Evolutionary conservation across 1,284 basidiomycete species (phyloP).

Genomic region (Inonotus hispidus): DNA sequence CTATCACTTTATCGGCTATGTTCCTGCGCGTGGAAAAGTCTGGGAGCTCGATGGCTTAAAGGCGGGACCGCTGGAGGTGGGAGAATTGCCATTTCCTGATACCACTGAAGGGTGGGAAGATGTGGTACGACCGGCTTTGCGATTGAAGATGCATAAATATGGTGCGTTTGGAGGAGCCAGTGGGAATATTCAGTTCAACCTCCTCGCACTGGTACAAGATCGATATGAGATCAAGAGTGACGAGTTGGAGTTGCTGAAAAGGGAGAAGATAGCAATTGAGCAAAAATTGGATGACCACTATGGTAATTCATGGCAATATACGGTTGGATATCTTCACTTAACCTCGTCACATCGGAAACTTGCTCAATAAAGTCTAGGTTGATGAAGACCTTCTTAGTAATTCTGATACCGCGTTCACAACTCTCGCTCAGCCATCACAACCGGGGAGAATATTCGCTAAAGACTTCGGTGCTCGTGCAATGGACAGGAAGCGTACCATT

Average conservation of each 20-base stretch:
- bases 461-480: constrained; percentile 41
- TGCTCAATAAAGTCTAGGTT: constrained; percentile 28
- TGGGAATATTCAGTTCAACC: constrained; percentile 50
- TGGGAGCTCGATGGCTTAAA: constrained; percentile 54
- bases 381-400: constrained; percentile 32
- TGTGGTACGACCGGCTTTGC: constrained; percentile 50
- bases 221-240: constrained; percentile 44
- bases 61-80: constrained; percentile 54
- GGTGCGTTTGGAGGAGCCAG: constrained; percentile 32
- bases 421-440: constrained; percentile 26
- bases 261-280: constrained; percentile 42
- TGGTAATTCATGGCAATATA: constrained; percentile 34
- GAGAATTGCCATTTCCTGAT: constrained; percentile 36
- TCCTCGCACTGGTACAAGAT: constrained; percentile 54
- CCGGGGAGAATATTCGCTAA: constrained; percentile 31
- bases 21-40: constrained; percentile 53
- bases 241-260: constrained; percentile 45
- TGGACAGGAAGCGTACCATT: constrained; percentile 40
- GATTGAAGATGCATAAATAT: constrained; percentile 55
- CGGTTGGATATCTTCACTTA: constrained; percentile 28
- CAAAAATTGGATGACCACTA: constrained; percentile 33
- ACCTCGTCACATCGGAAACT: background rate
- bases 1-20: constrained; percentile 62
- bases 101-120: constrained; percentile 44
- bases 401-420: constrained; percentile 31